Base-by-base conservation (phyloP, 2,329 filamentous ascomycete genomes). In the Talaromyces sp. region DNA sequence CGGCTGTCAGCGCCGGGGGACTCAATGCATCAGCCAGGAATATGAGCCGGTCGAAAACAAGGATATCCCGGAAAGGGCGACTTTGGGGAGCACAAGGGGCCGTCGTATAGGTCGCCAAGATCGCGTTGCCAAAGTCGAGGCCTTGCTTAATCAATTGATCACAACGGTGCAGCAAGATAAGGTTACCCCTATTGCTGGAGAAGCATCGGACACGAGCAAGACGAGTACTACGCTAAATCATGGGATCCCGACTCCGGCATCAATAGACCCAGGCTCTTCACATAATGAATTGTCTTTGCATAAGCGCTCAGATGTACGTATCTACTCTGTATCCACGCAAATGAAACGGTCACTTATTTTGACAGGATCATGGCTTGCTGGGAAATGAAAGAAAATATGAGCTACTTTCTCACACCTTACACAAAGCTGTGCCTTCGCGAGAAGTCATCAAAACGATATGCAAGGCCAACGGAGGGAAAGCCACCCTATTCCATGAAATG, bases 21-120 rank as follows among this genome's bases (percentile, higher is more conserved):
- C 55, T 3, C 60, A 55, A 37, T 84, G 83, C 61, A 67, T 83
- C 31, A 77, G 80, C 64, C 83, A 85, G 65, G 81, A 83, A 57
- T 77, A 77, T 23, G 72, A 50, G 25, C 14, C 9, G 3, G 2
- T 50, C 3, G 23, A 50, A 44, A 18, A n/a, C 40, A 42, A 40
- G 39, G 39, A 21, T 42, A 42, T 8, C n/a, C n/a, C n/a, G n/a
- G 18, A 46, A 11, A 23, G 11, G 1, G 7, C 12, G 46, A 18
- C 25, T 50, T 14, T 31, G 1, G 76, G 82, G 11, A 48, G 46
- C 12, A 31, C 28, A 16, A 31, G 74, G 76, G 42, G 14, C 21
- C n/a, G 21, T 6, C 18, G 54, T 7, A 16, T 9, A 8, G 14
- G 12, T 16, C 11, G 33, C 28, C 54, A 42, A 11, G 55, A 33